Evolutionary conservation across 208 protist species (phyloP), one percentile per base, ranked within the genome.

Genomic region (Leishmania martiniquensis): DNA sequence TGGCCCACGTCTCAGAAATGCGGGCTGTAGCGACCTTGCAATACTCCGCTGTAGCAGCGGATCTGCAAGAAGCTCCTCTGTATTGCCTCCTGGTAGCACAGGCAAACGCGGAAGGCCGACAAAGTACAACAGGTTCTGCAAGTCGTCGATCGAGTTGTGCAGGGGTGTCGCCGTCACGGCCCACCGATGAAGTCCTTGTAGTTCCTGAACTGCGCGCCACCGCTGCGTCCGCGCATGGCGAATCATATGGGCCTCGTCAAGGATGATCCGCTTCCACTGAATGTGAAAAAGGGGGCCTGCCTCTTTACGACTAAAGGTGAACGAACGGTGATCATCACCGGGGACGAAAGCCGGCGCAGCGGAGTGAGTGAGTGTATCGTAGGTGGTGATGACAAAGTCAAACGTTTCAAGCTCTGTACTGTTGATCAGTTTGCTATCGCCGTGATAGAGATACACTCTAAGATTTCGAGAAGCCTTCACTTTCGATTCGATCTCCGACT

Each of bases 231-330:
- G 83, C 12, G 76, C 65, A 81, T 98, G 95, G 39, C 96, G 94
- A 75, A 98, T 92, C 84, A 97, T 97, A 73, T 99, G 98, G 5
- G 96, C 94, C 75, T 99, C 98, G 78, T 99, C 98, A 4, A 99
- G 81, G 76, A 99, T 97, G 34, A 99, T 93, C 10, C 97, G 85
- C 75, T 98, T 98, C 95, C 96, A 99, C 47, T 87, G 69, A 2
- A 97, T 74, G 69, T 95, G 87, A 85, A 98, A 97, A 1, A 98
- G 78, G 15, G 93, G 93, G 10, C 91, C 92, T 37, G 88, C 92
- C 47, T 91, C 77, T 74, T 84, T 91, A 44, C 92, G 70, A 49
- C 77, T 87, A 77, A 95, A 96, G 2, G 81, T 79, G 17, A 87
- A 87, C 25, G 87, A 89, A 15, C 82, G 81, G n/a, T 81, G 78